phyloP scores from a whole-genome alignment of 164 flowering plant genomes.

The Nelumbo lutea region DNA sequence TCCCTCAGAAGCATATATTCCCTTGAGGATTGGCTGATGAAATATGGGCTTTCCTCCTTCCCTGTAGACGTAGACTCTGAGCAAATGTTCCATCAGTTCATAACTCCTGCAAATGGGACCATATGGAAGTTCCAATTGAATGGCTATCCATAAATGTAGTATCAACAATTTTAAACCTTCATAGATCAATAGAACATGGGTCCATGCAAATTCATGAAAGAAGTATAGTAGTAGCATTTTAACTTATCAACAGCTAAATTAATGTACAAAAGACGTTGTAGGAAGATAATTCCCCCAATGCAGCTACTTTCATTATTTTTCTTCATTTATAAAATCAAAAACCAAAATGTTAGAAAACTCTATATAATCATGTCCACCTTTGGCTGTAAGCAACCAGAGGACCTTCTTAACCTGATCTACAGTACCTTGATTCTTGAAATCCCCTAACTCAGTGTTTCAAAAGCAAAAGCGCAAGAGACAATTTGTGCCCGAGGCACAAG shows the following conservation, averaged over 20 bases:
- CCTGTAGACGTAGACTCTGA: conserved; percentile 48
- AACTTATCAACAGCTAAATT: neutral
- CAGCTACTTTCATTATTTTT: neutral
- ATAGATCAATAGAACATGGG: neutral
- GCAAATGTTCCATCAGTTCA: conserved; percentile 45
- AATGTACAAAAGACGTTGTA: neutral
- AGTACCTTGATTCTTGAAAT: neutral
- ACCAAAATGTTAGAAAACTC: neutral
- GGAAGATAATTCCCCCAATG: neutral
- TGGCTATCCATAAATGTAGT: neutral
- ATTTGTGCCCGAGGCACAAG: no score
- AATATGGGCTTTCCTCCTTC: conserved; percentile 52
- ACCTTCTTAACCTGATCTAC: neutral
- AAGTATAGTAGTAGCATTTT: neutral
- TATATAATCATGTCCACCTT: neutral
- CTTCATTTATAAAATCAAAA: neutral
- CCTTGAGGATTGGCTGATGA: conserved; percentile 50
- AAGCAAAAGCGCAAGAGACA: no score
- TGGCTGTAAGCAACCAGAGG: neutral
- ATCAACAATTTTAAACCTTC: neutral
- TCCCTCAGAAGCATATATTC: conserved; percentile 62
- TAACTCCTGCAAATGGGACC: conserved; percentile 35
- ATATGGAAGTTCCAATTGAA: conserved; percentile 1
- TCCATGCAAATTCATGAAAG: neutral
- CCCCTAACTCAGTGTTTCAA: neutral